phyloP scores from a whole-genome alignment of 495 filamentous ascomycete genomes.

The Hypomontagnella monticulosa region DNA sequence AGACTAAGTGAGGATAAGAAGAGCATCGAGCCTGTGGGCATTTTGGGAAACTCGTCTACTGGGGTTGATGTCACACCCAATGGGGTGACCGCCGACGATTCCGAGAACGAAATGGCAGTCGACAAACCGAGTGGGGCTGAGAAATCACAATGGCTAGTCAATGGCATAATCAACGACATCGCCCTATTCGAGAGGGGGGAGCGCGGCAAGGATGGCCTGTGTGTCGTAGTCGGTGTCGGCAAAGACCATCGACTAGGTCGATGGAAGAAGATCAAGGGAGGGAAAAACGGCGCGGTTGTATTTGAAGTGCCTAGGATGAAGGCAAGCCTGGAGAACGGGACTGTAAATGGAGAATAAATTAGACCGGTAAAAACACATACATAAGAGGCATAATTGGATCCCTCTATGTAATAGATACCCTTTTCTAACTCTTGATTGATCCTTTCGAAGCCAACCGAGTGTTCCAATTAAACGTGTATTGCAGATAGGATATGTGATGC shows the following conservation, averaged over 20 bases:
- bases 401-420: slow-evolving; percentile 40
- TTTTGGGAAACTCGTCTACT: slow-evolving; percentile 59
- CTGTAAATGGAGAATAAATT: slow-evolving; percentile 23
- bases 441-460: too few relatives aligned
- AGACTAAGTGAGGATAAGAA: slow-evolving; percentile 82
- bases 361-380: slow-evolving; percentile 21
- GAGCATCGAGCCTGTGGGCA: slow-evolving; percentile 75
- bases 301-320: slow-evolving; percentile 75
- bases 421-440: slow-evolving; percentile 21
- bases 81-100: slow-evolving; percentile 21
- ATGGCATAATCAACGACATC: slow-evolving; percentile 87
- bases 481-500: too few relatives aligned
- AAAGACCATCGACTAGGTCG: slow-evolving; percentile 85
- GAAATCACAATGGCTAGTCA: slow-evolving; percentile 50
- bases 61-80: slow-evolving; percentile 6
- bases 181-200: slow-evolving; percentile 82
- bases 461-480: too few relatives aligned
- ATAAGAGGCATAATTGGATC: slow-evolving; percentile 18
- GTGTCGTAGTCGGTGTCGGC: slow-evolving; percentile 82
- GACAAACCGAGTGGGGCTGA: slow-evolving; percentile 19
- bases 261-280: slow-evolving; percentile 71
- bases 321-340: slow-evolving; percentile 41
- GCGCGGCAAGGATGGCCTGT: slow-evolving; percentile 74
- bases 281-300: slow-evolving; percentile 79
- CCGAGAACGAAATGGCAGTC: slow-evolving; percentile 20